Evolutionary conservation across 2,329 filamentous ascomycete genomes (phyloP).

Genomic region (Chalara sp.): DNA sequence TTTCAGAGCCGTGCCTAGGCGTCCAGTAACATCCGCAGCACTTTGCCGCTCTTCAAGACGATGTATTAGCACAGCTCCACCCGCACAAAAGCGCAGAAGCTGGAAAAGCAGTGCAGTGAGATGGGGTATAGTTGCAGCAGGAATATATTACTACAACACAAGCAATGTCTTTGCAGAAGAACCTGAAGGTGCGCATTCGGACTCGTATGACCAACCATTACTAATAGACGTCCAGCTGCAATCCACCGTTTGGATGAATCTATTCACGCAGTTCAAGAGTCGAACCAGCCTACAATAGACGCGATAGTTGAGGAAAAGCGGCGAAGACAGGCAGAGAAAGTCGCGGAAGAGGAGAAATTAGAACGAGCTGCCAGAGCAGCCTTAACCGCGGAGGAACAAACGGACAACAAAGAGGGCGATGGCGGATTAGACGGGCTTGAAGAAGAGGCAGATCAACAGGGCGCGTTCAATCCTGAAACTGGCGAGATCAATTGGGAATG

Average conservation of each 20-base stretch:
- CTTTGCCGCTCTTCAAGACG: constrained; percentile 30
- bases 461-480: constrained; percentile 95
- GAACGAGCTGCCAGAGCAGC: constrained; percentile 13
- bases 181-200: constrained; percentile 49
- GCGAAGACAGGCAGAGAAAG: constrained; percentile 22
- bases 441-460: constrained; percentile 77
- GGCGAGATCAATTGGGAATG: constrained; percentile 99
- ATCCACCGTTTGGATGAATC: constrained; percentile 30
- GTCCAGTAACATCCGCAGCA: constrained; percentile 13
- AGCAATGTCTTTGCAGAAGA: constrained; percentile 83
- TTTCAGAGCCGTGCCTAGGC: constrained; percentile 20
- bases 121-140: constrained; percentile 68
- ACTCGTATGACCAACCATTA: not conserved
- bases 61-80: constrained; percentile 46
- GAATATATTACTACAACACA: constrained; percentile 92
- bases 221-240: constrained; percentile 19
- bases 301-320: constrained; percentile 60
- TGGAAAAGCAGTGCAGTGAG: constrained; percentile 74
- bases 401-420: constrained; percentile 19
- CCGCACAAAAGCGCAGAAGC: constrained; percentile 62
- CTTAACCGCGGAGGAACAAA: constrained; percentile 15
- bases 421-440: constrained; percentile 53
- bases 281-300: constrained; percentile 58
- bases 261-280: constrained; percentile 32
- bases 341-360: constrained; percentile 20